Evolutionary conservation across 345 rosid species (phyloP), one percentile per base, ranked within the genome.

Genomic region (Arabis hirsuta): DNA sequence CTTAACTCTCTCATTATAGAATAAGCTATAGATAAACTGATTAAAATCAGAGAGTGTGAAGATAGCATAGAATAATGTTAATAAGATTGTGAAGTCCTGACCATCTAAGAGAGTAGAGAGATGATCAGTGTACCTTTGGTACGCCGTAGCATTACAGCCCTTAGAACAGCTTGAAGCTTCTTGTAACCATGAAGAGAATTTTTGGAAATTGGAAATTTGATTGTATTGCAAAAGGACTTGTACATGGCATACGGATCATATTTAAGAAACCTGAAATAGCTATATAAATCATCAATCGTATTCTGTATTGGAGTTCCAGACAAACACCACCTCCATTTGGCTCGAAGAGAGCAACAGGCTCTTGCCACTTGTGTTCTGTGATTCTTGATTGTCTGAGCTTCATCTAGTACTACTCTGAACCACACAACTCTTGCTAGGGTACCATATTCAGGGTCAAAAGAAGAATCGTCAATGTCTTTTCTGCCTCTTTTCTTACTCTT

Each of bases 301-400:
- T 95, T 95, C 71, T 95, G 99, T 71, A 95, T 91, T 13, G 99
- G 99, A 63, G 99, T 95, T 74, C 99, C 99, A 69, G 99, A 95
- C 76, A 95, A 81, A 83, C 99, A 95, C 99, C 99, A 95, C 76
- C 99, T 88, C 72, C 81, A 83, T 76, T 88, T 95, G 76, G 99
- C 97, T 73, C 92, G 90, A 73, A 95, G 98, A 74, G 86, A 85
- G 80, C 90, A 91, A 79, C 96, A 91, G 46, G 99, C 96, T 80
- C 91, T 85, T 70, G 99, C 96, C 57, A 95, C 91, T 84, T 86
- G 99, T 42, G 99, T 95, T 74, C 96, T 81, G 76, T 95, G 96
- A 80, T 95, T 95, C 78, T 95, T 95, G 57, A 95, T 95, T 9
- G 96, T 90, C 83, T 95, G 99, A 63, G 99, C 99, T 82, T 95